Percentiles rank a stretch among this genome's conserved stretches.
These are phyloP conservation scores for Flaveria linearis DNA, from an alignment of 129 eudicot genomes.

Conservation along the genomic window DNA sequence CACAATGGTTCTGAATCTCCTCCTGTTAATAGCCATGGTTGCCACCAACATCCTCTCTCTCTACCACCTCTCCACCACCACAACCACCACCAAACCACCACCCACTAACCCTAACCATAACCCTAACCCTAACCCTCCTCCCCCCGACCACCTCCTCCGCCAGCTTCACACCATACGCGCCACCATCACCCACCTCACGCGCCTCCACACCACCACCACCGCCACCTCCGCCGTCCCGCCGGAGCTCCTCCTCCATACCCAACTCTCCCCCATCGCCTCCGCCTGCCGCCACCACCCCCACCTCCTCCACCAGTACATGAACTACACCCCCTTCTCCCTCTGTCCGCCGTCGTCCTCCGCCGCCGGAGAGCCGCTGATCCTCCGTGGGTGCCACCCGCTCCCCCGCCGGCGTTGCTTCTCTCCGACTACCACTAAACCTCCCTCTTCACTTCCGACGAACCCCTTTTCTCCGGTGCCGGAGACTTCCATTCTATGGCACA, in stretches of 20 bases:
- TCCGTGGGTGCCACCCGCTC: conserved; percentile 91
- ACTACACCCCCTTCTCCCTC: too few relatives aligned
- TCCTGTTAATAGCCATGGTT: conserved; percentile 87
- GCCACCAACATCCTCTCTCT: conserved; percentile 90
- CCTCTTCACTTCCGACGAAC: conserved; percentile 46
- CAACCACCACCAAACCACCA: too few relatives aligned
- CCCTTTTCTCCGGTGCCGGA: conserved; percentile 62
- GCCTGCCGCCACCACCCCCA: too few relatives aligned
- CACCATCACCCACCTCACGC: conserved; percentile 97
- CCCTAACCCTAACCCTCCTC: conserved; percentile 63
- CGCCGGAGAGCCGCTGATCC: too few relatives aligned
- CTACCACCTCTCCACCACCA: conserved; percentile 95
- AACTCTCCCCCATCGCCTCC: too few relatives aligned
- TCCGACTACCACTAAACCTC: conserved; percentile 41
- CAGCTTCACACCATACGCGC: conserved; percentile 96
- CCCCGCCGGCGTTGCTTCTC: conserved; percentile 90
- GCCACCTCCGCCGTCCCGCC: conserved; percentile 48
- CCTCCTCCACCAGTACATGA: too few relatives aligned
- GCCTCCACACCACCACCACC: conserved; percentile 59
- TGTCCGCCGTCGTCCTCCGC: too few relatives aligned
- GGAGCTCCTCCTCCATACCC: too few relatives aligned
- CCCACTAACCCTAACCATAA: too few relatives aligned
- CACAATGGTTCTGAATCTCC: conserved; percentile 77
- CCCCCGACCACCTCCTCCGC: conserved; percentile 79
- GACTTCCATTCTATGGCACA: conserved; percentile 42